Evolutionary conservation across 495 filamentous ascomycete genomes (phyloP), one percentile per base, ranked within the genome.

Genomic region (Penicillium coffeae): DNA sequence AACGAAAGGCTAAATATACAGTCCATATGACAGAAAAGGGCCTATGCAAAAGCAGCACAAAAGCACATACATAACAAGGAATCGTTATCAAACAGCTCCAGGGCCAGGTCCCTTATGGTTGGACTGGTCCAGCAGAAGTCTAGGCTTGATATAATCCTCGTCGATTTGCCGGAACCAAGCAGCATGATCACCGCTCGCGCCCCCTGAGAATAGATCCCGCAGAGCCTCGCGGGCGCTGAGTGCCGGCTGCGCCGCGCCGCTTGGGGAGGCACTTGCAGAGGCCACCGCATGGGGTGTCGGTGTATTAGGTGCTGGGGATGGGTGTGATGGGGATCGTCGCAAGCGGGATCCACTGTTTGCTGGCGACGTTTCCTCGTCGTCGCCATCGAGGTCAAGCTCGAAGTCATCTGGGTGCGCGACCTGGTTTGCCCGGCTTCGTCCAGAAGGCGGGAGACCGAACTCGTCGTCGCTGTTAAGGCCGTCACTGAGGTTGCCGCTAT

Each of bases 91-190:
- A 50, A 75, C 72, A 18, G 69, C 69, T 10, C 70, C 72, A 41
- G 58, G 58, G 8, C 70, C 72, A 41, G 58, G 58, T n/a, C 58
- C 72, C 50, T 73, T 74, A 44, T 75, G 68, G 44, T 74, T 73
- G 41, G 72, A 75, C 54, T 84, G 83, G 72, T 97, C 92, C 32
- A 98, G 77, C 47, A 98, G 66, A 45, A 98, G 73, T 55, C 81
- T 89, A 8, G 93, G 93, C 74, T 98, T 98, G 65, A 98, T 94
- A 66, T 88, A 97, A 21, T 88, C 89, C 65, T 98, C 93, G 65
- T 98, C 93, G 44, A 98, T 69, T 66, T 96, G 92, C 48, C 83
- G 83, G 66, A 98, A 96, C 80, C 93, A 84, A 12, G 85, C 88
- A 15, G 87, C 87, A 41, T 95, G 91, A 63, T 98, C 94, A 33